Conservation (phyloP, 2,329 filamentous ascomycete species). For the Annulohypoxylon truncatum region DNA sequence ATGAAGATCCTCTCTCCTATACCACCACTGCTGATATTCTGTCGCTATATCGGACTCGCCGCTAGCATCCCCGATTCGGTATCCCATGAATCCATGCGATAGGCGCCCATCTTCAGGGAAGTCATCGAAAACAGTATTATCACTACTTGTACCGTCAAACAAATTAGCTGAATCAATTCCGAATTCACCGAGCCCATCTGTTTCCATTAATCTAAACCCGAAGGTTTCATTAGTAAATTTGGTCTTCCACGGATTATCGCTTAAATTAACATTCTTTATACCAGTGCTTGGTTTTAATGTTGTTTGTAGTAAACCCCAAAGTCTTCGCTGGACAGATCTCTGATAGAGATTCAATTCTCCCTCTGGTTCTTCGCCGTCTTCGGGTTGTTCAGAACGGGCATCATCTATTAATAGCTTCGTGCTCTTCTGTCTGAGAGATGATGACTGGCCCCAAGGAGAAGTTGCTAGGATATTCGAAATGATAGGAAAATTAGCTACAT, state of each 20-base stretch:
- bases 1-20: background rate
- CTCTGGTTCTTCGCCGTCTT: background rate
- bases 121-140: background rate
- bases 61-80: background rate
- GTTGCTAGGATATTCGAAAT: constrained; percentile 44
- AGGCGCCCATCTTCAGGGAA: background rate
- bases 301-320: constrained; percentile 44
- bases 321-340: constrained; percentile 31
- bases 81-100: background rate
- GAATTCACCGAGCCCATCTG: background rate
- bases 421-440: constrained; percentile 39
- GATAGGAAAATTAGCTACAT: constrained; percentile 40
- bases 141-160: background rate
- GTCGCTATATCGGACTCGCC: background rate
- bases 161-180: background rate
- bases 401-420: constrained; percentile 22
- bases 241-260: background rate
- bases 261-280: constrained; percentile 20
- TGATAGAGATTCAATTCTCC: background rate
- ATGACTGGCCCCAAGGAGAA: constrained; percentile 38
- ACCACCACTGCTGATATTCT: constrained; percentile 8
- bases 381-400: background rate
- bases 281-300: constrained; percentile 36
- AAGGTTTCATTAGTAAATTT: background rate
- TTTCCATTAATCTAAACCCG: background rate